Evolutionary conservation across 352 stramenopile genomes (phyloP), one percentile per base, ranked within the genome.

Genomic region (Pythium guiyangense): DNA sequence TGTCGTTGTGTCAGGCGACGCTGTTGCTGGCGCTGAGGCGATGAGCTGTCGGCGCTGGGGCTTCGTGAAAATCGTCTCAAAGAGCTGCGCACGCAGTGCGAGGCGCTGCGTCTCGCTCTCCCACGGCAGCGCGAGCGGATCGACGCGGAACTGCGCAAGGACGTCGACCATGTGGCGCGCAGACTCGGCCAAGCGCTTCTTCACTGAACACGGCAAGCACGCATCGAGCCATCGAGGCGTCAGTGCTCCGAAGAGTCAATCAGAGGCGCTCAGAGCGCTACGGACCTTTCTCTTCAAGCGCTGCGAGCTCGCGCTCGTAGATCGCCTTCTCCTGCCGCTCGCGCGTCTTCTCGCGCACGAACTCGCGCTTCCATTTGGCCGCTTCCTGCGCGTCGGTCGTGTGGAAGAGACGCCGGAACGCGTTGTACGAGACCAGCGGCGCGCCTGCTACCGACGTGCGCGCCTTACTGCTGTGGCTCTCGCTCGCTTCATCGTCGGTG

Each of bases 141-240:
- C 76, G 26, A 66, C 78, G 4, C 66, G 64, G 52, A 93, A 93
- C 1, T 67, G 62, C 11, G 77, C 60, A 10, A 93, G 55, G 42
- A 86, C 56, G 1, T 88, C 77, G 14, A 90, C 64, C 81, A 93
- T 87, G 9, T 82, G 73, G 59, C 78, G 84, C 11, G 84, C 80
- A 20, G 84, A 89, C 46, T 77, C 77, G n/a, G 70, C 71, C 4
- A 93, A 63, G n/a, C 84, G 70, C 37, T 77, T 66, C 20, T 87
- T 81, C 47, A 93, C 84, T 86, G 49, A 40, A 54, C 5, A 50
- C 3, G 17, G 40, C 4, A 15, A 29, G 9, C 49, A 48, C 31
- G 11, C 1, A 35, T 11, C 44, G 0, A 50, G 6, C 20, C 27
- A 39, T 10, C 10, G 12, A 31, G 8, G 17, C 20, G 27, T 48